Evolutionary conservation across 2,329 filamentous ascomycete genomes (phyloP), one percentile per base, ranked within the genome.

Genomic region (Apiospora marii): DNA sequence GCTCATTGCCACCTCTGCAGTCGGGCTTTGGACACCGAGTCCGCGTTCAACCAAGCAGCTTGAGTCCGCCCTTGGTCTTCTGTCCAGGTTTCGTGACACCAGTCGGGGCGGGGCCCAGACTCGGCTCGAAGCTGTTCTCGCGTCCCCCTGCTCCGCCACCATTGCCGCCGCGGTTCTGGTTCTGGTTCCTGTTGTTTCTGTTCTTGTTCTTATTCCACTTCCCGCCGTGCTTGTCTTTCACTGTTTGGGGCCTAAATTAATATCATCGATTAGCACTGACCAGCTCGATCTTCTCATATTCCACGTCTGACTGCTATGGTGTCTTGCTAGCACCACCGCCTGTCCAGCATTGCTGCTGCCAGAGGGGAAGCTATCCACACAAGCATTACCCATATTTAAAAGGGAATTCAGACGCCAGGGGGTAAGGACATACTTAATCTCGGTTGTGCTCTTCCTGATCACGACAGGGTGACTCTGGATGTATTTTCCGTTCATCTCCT

Each of bases 401-500:
- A 34, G 13, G 22, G 13, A 22, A 68, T 37, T 5, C 22, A 37
- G 7, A 61, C 34, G 67, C 27, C n/a, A n/a, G n/a, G 64, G 41
- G 61, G 37, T 30, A n/a, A 44, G 12, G 24, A 73, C 72, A 30
- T 70, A 72, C 80, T 94, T 94, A 82, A 99, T 94, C 82, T 98
- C 95, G 7, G 96, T 98, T 77, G 92, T 97, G 76, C 94, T 94
- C 82, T 96, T 94, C 82, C 93, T 92, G 76, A 98, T 89, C 37
- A 94, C 86, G 41, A 98, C 94, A 0, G 96, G 96, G 82, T 98
- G 96, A 81, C 95, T 98, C 79, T 97, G 96, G 80, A 99, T 98
- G 84, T 99, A 99, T 85, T 99, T 98, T 78, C 95, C 95, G 79
- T 98, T 94, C 96, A 98, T 98, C 85, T 98, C 96, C 84, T 96